phyloP scores from a whole-genome alignment of 1,139 yeast species.

The Hyphopichia wangnamkhiaoensis region DNA sequence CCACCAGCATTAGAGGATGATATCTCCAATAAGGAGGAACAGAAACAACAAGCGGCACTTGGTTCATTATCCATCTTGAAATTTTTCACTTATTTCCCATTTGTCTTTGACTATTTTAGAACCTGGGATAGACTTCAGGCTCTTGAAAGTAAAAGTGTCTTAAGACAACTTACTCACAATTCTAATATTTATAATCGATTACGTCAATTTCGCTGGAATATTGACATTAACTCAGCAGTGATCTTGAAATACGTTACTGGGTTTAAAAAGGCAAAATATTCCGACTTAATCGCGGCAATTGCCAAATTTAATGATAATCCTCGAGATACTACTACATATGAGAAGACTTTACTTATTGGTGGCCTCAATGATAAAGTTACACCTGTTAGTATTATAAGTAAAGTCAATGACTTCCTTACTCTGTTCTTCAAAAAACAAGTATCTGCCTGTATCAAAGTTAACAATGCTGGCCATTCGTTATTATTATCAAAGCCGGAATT shows the following conservation, averaged over 20 bases:
- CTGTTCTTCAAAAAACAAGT: slow-evolving; percentile 28
- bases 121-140: slow-evolving; percentile 66
- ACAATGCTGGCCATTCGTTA: slow-evolving; percentile 66
- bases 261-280: slow-evolving; percentile 40
- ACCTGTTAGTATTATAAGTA: slow-evolving; percentile 37
- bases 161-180: slow-evolving; percentile 47
- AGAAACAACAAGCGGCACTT: slow-evolving; percentile 1
- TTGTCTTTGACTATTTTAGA: slow-evolving; percentile 55
- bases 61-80: slow-evolving; percentile 17
- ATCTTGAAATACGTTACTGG: slow-evolving; percentile 57
- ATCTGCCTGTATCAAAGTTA: slow-evolving; percentile 39
- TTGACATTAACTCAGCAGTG: slow-evolving; percentile 58
- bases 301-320: slow-evolving; percentile 36
- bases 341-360: slow-evolving; percentile 53
- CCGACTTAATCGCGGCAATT: slow-evolving; percentile 47
- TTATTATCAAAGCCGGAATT: slow-evolving; percentile 66
- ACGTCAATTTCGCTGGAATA: slow-evolving; percentile 70
- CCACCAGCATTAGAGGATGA: slow-evolving; percentile 53
- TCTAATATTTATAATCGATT: slow-evolving; percentile 44
- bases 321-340: slow-evolving; percentile 30
- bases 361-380: slow-evolving; percentile 63
- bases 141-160: slow-evolving; percentile 56
- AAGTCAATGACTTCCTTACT: slow-evolving; percentile 26
- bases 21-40: slow-evolving; percentile 7
- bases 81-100: slow-evolving; percentile 45